Base-by-base conservation (phyloP, 1,139 yeast genomes). In the Hyphopichia burtonii region DNA sequence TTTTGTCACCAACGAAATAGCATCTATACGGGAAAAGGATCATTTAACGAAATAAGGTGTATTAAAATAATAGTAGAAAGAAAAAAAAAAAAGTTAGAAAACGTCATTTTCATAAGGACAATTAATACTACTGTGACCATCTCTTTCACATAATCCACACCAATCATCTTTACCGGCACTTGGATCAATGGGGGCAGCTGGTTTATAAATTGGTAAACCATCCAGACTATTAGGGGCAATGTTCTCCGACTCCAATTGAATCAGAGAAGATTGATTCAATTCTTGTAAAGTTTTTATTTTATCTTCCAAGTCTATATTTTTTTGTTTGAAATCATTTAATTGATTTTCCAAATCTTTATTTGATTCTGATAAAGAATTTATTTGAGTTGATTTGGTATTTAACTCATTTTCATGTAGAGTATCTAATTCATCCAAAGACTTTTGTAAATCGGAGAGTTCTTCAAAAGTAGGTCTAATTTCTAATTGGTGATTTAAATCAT, bases 91-190 rank as follows among this genome's bases (percentile, higher is more conserved):
- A 8, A 20, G 8, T 52, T 55, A 74, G 47, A 74, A 74, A 43
- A 73, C 63, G 44, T 80, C 85, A 49, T 79, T 80, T 54, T 86
- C 96, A 56, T 78, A 88, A 0, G 97, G 97, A 65, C 98, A 91
- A 44, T 88, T 88, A 36, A 83, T 71, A 50, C 94, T 84, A 43
- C 82, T 85, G 57, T 91, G 98, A 1, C 98, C 98, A 40, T 80
- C 83, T 43, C 89, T 69, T 61, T 91, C 98, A 65, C 98, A 91
- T 40, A 89, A 71, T 0, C 96, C 96, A 66, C 98, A 91, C 96
- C 96, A 91, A 52, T 81, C 74, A 18, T 67, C 69, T 39, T 89
- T 74, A 1, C 96, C 96, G 1, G 80, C 80, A 4, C 91, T 74
- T 1, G 93, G 86, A 56, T 88, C 96, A 2, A 68, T 56, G 31